Percentiles rank a stretch among this genome's conserved stretches.
Evolutionary conservation across 2,329 filamentous ascomycete genomes (phyloP).

Genomic region (Phialophora macrospora): DNA sequence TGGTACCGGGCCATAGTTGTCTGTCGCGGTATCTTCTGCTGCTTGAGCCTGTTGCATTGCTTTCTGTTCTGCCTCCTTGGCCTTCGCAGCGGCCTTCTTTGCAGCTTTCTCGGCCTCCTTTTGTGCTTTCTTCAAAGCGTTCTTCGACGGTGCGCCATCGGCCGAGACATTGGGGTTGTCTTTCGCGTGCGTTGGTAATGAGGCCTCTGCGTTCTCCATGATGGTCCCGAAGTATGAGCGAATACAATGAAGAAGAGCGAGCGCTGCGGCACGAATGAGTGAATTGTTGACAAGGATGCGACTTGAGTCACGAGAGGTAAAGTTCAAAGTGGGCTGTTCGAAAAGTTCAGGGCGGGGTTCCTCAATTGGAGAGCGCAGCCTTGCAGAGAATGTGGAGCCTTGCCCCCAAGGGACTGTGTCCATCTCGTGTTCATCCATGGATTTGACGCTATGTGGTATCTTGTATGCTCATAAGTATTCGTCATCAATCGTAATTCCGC

Average conservation of each 20-base stretch:
- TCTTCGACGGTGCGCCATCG: slow-evolving; percentile 67
- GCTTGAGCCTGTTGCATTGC: slow-evolving; percentile 36
- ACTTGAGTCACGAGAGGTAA: slow-evolving; percentile 21
- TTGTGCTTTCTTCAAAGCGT: slow-evolving; percentile 81
- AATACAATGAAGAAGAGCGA: background rate
- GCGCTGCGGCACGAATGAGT: background rate
- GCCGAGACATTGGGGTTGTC: slow-evolving; percentile 36
- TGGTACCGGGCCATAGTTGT: slow-evolving; percentile 77
- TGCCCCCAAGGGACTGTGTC: background rate
- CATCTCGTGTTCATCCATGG: background rate
- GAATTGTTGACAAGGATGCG: slow-evolving; percentile 5
- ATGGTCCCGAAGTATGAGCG: background rate
- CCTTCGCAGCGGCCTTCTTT: slow-evolving; percentile 64
- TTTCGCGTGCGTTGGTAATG: slow-evolving; percentile 36
- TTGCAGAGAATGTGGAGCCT: slow-evolving; percentile 3
- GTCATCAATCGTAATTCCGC: background rate
- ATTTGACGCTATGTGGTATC: slow-evolving; percentile 3
- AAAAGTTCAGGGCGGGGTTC: slow-evolving; percentile 5
- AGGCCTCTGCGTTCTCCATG: slow-evolving; percentile 26
- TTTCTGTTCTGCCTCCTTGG: slow-evolving; percentile 50
- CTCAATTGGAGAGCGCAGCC: slow-evolving; percentile 12
- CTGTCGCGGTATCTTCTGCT: slow-evolving; percentile 64
- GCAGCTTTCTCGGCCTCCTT: slow-evolving; percentile 88
- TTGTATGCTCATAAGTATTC: slow-evolving; percentile 4
- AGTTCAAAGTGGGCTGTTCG: slow-evolving; percentile 18